Percentiles rank a stretch among this genome's conserved stretches.
Conservation (phyloP, 768 basidiomycete genomes). For the Agaricus blazei region DNA sequence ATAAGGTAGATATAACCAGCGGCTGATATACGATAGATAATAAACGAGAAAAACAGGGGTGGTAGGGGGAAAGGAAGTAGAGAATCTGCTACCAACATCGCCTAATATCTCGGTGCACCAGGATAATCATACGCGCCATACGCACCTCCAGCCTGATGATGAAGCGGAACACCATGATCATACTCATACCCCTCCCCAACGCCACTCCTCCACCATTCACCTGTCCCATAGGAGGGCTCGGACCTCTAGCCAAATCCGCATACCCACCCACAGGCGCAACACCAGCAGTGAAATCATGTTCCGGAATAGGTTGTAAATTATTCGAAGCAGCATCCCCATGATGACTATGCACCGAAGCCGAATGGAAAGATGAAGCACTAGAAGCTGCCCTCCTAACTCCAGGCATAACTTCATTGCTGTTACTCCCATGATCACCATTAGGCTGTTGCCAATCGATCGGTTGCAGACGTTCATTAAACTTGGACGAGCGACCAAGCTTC, state of each 20-base stretch:
- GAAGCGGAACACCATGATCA: slow-evolving; percentile 55
- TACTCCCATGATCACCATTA: slow-evolving; percentile 29
- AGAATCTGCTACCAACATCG: background rate
- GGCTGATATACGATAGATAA: slow-evolving; percentile 16
- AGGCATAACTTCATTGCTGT: slow-evolving; percentile 40
- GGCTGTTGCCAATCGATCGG: slow-evolving; percentile 83
- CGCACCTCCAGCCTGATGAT: slow-evolving; percentile 46
- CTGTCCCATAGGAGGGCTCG: slow-evolving; percentile 57
- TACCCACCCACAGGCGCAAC: slow-evolving; percentile 69
- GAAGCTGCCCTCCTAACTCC: slow-evolving; percentile 51
- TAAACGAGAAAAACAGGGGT: slow-evolving; percentile 7
- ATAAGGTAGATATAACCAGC: slow-evolving; percentile 23
- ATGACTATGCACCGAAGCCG: slow-evolving; percentile 36
- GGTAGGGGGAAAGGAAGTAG: background rate
- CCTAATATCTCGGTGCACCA: slow-evolving; percentile 15
- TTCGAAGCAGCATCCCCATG: slow-evolving; percentile 9
- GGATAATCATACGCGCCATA: slow-evolving; percentile 33
- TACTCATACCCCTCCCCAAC: slow-evolving; percentile 27
- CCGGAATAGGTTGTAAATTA: slow-evolving; percentile 33
- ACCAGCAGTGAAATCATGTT: slow-evolving; percentile 76
- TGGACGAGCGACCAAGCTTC: slow-evolving; percentile 78
- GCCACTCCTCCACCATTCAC: slow-evolving; percentile 1
- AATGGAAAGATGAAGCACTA: slow-evolving; percentile 67
- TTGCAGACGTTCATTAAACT: slow-evolving; percentile 79
- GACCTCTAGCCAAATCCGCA: slow-evolving; percentile 74